phyloP scores from a whole-genome alignment of 2,329 filamentous ascomycete species.

The Verticillium isaacii region DNA sequence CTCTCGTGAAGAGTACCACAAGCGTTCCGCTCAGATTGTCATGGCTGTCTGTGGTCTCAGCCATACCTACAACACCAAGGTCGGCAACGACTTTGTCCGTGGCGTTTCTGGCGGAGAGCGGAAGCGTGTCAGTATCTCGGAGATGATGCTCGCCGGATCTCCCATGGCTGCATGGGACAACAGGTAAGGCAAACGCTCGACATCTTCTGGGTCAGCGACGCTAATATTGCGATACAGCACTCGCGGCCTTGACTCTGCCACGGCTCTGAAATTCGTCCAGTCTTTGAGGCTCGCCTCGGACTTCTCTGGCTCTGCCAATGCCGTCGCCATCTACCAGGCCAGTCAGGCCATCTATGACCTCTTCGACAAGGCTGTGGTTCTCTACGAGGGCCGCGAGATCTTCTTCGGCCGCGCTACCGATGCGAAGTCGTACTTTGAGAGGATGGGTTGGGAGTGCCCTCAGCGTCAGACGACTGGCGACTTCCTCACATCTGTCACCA shows the following conservation, averaged over 20 bases:
- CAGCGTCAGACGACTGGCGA: conserved; percentile 63
- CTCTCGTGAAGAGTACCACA: conserved; percentile 52
- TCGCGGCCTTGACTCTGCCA: conserved; percentile 67
- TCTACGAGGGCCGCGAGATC: conserved; percentile 75
- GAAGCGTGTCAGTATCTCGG: conserved; percentile 78
- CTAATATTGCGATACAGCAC: conserved; percentile 35
- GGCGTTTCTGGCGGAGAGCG: conserved; percentile 68
- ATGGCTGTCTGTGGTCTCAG: conserved; percentile 69
- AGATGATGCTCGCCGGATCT: conserved; percentile 64
- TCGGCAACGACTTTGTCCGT: conserved; percentile 69
- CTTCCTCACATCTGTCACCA: conserved; percentile 66
- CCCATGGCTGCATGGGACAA: conserved; percentile 65
- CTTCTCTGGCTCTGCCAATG: conserved; percentile 55
- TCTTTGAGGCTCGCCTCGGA: conserved; percentile 62
- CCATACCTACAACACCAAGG: conserved; percentile 67
- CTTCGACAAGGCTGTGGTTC: conserved; percentile 70
- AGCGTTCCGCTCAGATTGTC: conserved; percentile 60
- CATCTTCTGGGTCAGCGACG: neutral
- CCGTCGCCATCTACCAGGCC: conserved; percentile 70
- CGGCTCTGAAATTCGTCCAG: conserved; percentile 68
- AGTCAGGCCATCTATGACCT: conserved; percentile 64
- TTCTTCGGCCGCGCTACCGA: conserved; percentile 61
- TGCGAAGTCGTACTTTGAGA: conserved; percentile 62
- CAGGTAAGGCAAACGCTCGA: conserved; percentile 17
- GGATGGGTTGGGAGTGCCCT: conserved; percentile 65